A percentile compares a stretch with the other conserved stretches of the same genome.
phyloP scores from a whole-genome alignment of 441 rosid genomes.

The Gossypium davidsonii region DNA sequence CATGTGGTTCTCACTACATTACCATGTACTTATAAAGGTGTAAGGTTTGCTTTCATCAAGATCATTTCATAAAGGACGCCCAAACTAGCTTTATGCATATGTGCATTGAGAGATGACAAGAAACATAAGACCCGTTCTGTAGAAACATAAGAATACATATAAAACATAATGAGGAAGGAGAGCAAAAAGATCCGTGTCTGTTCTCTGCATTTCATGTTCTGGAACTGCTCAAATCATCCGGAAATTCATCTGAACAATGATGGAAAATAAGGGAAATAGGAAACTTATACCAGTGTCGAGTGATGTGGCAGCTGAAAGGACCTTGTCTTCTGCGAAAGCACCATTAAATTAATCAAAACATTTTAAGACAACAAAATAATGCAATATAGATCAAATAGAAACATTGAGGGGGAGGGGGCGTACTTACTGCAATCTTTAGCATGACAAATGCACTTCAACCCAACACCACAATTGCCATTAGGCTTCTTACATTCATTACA shows the following conservation, averaged over 20 bases:
- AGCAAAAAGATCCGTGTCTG: not conserved
- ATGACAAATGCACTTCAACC: conserved; percentile 56
- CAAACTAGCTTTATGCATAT: not conserved
- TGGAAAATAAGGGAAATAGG: conserved; percentile 16
- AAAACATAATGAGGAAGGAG: not conserved
- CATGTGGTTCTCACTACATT: not conserved
- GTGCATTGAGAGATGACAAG: not conserved
- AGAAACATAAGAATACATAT: not conserved
- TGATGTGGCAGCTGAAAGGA: conserved; percentile 25
- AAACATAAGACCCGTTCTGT: not conserved
- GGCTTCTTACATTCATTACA: conserved; percentile 51
- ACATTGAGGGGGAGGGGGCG: not conserved
- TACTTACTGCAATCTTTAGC: conserved; percentile 56
- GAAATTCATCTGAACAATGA: not conserved
- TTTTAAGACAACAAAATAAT: not conserved
- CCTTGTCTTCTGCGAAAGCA: conserved; percentile 37
- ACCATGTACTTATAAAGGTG: not conserved
- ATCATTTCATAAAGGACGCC: not conserved
- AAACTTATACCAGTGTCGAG: conserved; percentile 6
- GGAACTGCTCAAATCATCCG: not conserved
- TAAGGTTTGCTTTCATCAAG: not conserved
- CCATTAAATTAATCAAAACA: conserved; percentile 3
- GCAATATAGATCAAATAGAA: not conserved
- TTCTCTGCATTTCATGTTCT: conserved; percentile 3
- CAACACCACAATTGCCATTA: conserved; percentile 59